Evolutionary conservation across 768 basidiomycete genomes (phyloP).

Genomic region (Grammothele lineata): DNA sequence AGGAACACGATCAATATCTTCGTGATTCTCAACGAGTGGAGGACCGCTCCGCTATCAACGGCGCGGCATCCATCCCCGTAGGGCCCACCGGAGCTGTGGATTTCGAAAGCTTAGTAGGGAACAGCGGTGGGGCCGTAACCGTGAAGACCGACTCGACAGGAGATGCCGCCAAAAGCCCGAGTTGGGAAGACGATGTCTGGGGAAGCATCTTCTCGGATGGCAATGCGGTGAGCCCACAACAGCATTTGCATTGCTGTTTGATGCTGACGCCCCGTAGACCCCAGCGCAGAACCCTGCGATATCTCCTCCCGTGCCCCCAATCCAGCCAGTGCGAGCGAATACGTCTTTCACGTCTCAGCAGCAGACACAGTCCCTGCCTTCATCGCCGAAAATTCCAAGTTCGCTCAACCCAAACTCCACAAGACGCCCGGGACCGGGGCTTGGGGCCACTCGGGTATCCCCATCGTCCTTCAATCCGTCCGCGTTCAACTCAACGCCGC

Average conservation of each 20-base stretch:
- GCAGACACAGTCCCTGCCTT: constrained; percentile 34
- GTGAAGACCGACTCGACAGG: constrained; percentile 43
- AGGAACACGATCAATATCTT: constrained; percentile 88
- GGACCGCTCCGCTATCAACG: constrained; percentile 58
- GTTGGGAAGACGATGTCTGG: constrained; percentile 87
- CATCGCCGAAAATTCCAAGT: constrained; percentile 32
- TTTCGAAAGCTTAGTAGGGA: constrained; percentile 76
- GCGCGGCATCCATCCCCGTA: constrained; percentile 28
- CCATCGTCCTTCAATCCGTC: constrained; percentile 32
- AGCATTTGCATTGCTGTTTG: neutral
- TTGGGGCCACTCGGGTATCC: constrained; percentile 35
- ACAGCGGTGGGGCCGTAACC: constrained; percentile 38
- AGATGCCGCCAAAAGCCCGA: constrained; percentile 31
- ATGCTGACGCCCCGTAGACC: constrained; percentile 5
- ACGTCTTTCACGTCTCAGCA: constrained; percentile 16
- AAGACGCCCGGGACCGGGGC: constrained; percentile 20
- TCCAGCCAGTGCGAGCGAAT: constrained; percentile 8
- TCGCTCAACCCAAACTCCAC: constrained; percentile 6
- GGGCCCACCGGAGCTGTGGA: constrained; percentile 54
- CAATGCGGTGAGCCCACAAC: constrained; percentile 18
- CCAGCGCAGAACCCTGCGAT: constrained; percentile 25
- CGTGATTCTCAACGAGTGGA: constrained; percentile 90
- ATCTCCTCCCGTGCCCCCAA: constrained; percentile 19
- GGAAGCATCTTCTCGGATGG: constrained; percentile 56
- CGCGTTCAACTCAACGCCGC: no score